phyloP scores from a whole-genome alignment of 768 basidiomycete genomes.

The Tulasnella sp. region DNA sequence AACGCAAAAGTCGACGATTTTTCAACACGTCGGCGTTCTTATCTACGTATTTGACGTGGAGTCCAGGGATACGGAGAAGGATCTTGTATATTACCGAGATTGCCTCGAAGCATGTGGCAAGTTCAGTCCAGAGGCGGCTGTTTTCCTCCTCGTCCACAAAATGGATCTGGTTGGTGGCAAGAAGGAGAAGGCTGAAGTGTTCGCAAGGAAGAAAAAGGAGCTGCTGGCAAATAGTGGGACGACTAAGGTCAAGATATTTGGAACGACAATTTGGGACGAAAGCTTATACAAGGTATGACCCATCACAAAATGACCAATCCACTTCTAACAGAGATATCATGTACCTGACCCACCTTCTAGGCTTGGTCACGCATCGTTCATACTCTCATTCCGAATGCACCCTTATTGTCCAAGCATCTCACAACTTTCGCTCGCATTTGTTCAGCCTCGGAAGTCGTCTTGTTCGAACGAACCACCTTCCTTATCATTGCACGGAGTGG shows the following conservation, averaged over 20 bases:
- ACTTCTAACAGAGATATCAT: constrained; percentile 7
- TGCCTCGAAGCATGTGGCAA: constrained; percentile 79
- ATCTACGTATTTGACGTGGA: constrained; percentile 99
- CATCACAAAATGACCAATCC: background rate
- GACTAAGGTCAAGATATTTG: constrained; percentile 66
- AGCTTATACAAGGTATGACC: constrained; percentile 79
- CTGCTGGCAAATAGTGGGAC: constrained; percentile 65
- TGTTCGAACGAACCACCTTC: constrained; percentile 97
- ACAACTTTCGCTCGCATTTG: constrained; percentile 82
- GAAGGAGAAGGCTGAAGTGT: constrained; percentile 52
- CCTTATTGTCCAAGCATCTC: constrained; percentile 83
- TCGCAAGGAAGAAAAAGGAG: constrained; percentile 71
- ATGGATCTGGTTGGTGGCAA: constrained; percentile 80
- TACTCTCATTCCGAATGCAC: constrained; percentile 90
- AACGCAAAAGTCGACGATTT: constrained; percentile 88
- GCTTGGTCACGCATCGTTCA: constrained; percentile 99
- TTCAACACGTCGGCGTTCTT: constrained; percentile 93
- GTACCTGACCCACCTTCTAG: constrained; percentile 37
- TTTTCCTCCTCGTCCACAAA: constrained; percentile 93
- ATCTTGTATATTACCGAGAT: constrained; percentile 87
- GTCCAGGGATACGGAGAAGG: constrained; percentile 68
- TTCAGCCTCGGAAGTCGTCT: constrained; percentile 86
- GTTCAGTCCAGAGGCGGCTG: constrained; percentile 74
- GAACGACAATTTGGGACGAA: constrained; percentile 96
- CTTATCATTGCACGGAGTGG: constrained; percentile 74